Evolutionary conservation across 805 yeast species (phyloP).

Genomic region (Ogataea salicorniae): DNA sequence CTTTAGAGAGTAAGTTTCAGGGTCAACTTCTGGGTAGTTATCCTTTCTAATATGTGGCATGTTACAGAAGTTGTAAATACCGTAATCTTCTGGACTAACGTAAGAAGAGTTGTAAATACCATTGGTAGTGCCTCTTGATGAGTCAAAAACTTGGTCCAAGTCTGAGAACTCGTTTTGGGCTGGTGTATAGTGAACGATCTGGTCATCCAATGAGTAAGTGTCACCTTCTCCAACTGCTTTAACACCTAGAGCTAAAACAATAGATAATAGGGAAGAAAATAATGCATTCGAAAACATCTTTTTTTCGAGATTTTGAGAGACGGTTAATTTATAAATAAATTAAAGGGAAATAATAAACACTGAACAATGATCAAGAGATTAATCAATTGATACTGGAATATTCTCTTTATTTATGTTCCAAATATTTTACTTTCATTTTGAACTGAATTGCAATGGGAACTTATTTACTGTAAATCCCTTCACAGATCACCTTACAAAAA

Average conservation of each 20-base stretch:
- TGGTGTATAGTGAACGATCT: slow-evolving; percentile 16
- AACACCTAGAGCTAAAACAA: not conserved
- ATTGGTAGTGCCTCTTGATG: slow-evolving; percentile 23
- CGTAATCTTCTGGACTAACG: slow-evolving; percentile 25
- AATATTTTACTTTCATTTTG: too few relatives aligned
- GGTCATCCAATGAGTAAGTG: slow-evolving; percentile 3
- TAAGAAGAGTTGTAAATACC: slow-evolving; percentile 23
- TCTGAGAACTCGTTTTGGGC: slow-evolving; percentile 13
- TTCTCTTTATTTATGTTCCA: too few relatives aligned
- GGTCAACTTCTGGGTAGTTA: slow-evolving; percentile 20
- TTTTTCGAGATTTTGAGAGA: not conserved
- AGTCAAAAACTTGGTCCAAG: slow-evolving; percentile 18
- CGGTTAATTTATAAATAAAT: too few relatives aligned
- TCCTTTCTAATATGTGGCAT: slow-evolving; percentile 40
- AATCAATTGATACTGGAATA: too few relatives aligned
- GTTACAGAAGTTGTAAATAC: slow-evolving; percentile 38
- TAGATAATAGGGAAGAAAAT: not conserved
- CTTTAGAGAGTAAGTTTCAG: slow-evolving; percentile 24
- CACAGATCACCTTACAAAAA: too few relatives aligned
- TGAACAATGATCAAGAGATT: too few relatives aligned
- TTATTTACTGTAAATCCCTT: too few relatives aligned
- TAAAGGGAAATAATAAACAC: too few relatives aligned
- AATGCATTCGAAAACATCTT: not conserved
- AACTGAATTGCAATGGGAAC: too few relatives aligned
- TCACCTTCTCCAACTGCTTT: not conserved